These are phyloP conservation scores for Phaseolus coccineus DNA, from an alignment of 331 rosid species.

Conservation along the genomic window DNA sequence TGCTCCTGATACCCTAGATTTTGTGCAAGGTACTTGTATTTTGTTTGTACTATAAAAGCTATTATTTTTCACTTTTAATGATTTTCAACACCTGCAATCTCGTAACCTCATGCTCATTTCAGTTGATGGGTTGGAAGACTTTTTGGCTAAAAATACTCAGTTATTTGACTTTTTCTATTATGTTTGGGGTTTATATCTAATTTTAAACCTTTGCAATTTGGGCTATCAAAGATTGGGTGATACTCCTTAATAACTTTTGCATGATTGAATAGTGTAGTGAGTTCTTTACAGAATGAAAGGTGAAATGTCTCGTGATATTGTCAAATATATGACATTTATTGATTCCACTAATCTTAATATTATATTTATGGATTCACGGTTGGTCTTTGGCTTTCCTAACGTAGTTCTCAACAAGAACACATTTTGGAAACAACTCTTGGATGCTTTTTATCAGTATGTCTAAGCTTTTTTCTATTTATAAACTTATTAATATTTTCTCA, in stretches of 20 bases:
- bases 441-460: not conserved
- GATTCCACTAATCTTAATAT: not conserved
- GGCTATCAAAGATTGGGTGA: not conserved
- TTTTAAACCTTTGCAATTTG: slow-evolving; percentile 9
- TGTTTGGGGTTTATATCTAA: not conserved
- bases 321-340: not conserved
- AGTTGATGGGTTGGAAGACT: slow-evolving; percentile 32
- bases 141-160: slow-evolving; percentile 7
- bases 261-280: not conserved
- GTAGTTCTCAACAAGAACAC: not conserved
- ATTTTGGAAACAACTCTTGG: not conserved
- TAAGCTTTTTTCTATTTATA: slow-evolving; percentile 24
- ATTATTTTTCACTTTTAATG: slow-evolving; percentile 26
- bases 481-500: not conserved
- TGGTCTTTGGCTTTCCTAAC: slow-evolving; percentile 9
- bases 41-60: slow-evolving; percentile 26
- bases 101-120: slow-evolving; percentile 15
- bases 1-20: slow-evolving; percentile 66
- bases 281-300: slow-evolving; percentile 20
- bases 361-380: not conserved
- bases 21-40: slow-evolving; percentile 57
- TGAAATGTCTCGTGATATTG: slow-evolving; percentile 28
- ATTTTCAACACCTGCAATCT: slow-evolving; percentile 28
- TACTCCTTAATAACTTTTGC: not conserved
- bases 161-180: not conserved